These are phyloP conservation scores for Fraxinus velutina DNA, from an alignment of 305 asterid species.

Conservation along the genomic window DNA sequence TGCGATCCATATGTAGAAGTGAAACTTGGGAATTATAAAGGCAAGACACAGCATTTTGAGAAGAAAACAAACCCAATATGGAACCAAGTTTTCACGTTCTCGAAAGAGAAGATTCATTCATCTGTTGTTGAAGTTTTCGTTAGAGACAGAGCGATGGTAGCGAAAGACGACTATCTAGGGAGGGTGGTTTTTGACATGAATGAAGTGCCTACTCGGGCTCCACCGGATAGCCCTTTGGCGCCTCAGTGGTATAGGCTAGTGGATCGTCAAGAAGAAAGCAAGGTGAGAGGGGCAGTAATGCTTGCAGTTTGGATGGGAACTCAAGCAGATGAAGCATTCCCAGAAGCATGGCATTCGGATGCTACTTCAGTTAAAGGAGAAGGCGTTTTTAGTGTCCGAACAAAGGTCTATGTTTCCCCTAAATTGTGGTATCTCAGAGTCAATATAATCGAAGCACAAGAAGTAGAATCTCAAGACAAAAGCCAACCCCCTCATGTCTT, in stretches of 20 bases:
- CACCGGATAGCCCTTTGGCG: slow-evolving; percentile 60
- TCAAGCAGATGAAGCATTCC: slow-evolving; percentile 60
- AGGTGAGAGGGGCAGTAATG: slow-evolving; percentile 52
- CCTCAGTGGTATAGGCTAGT: slow-evolving; percentile 63
- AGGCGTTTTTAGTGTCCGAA: slow-evolving; percentile 40
- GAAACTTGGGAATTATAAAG: slow-evolving; percentile 61
- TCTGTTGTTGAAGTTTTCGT: slow-evolving; percentile 43
- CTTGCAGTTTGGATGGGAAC: slow-evolving; percentile 70
- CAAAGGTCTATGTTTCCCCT: slow-evolving; percentile 53
- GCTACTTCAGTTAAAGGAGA: slow-evolving; percentile 43
- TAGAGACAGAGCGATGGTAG: slow-evolving; percentile 41
- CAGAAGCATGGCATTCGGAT: slow-evolving; percentile 62
- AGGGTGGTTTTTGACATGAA: slow-evolving; percentile 45
- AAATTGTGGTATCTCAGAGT: slow-evolving; percentile 51
- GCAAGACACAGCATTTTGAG: slow-evolving; percentile 50
- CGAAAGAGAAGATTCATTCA: slow-evolving; percentile 52
- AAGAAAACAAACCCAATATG: slow-evolving; percentile 46
- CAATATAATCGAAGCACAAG: slow-evolving; percentile 51
- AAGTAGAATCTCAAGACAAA: slow-evolving; percentile 33
- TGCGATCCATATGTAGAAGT: slow-evolving; percentile 55
- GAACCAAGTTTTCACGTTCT: slow-evolving; percentile 56
- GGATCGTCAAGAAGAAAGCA: slow-evolving; percentile 28
- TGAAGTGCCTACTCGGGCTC: slow-evolving; percentile 51
- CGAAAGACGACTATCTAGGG: slow-evolving; percentile 48
- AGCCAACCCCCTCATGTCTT: slow-evolving; percentile 38